Base-by-base conservation (phyloP, 257 asterid genomes). In the Solanum megistacrolobum region DNA sequence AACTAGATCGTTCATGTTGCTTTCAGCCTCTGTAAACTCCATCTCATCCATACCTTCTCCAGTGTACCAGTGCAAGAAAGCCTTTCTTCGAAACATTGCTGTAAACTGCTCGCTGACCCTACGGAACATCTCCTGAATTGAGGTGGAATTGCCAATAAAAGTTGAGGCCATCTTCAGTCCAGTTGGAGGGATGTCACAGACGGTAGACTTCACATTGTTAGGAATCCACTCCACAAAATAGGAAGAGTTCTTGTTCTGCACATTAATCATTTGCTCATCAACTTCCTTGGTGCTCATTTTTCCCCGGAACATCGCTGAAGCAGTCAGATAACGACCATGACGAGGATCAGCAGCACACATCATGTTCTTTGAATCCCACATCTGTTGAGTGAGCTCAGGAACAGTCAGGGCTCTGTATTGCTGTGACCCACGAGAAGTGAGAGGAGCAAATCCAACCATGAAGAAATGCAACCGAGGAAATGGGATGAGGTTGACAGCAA, bases 331-430 rank as follows among this genome's bases (percentile, higher is more conserved):
- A 36, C 95, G 91, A 7, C 95, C 96, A 88, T 93, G 95, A 87
- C 96, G 94, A 83, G 96, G 96, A 90, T 93, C 96, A 75, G 96
- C 96, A 10, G 96, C 96, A 84, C 96, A 93, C 96, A 93, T 93
- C 98, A 94, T 94, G 88, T 94, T 94, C 92, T 94, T 95, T 35
- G 98, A 89, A 85, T 95, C 98, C 98, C 97, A 95, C 98, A 95
- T 95, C 89, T 95, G 98, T 43, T 94, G 96, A 62, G 97, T 94
- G 39, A 95, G 96, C 88, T 95, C 95, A 0, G 98, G 98, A 43
- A 95, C 98, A 5, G 98, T 93, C 83, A 95, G 96, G 52, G 97
- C 93, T 41, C 98, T 81, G 92, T 95, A 94, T 85, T 93, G 95
- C 92, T 94, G 98, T 36, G 97, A 95, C 87, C 98, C 98, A 90